phyloP scores from a whole-genome alignment of 345 rosid species.

The Moricandia arvensis region DNA sequence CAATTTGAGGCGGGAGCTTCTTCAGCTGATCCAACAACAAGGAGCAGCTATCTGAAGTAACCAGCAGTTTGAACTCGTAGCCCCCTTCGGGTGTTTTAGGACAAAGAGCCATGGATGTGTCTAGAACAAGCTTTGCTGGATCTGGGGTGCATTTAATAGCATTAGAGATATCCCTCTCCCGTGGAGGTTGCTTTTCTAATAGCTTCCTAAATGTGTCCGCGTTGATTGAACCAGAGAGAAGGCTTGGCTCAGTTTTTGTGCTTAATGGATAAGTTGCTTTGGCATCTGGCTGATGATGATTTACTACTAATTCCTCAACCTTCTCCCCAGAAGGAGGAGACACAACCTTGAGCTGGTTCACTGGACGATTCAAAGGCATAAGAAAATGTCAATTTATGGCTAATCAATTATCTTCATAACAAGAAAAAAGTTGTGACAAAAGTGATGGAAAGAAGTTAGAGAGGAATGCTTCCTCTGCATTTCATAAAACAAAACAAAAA shows the following conservation, averaged over 20 bases:
- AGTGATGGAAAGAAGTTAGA: background rate
- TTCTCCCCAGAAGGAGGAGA: background rate
- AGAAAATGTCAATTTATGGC: background rate
- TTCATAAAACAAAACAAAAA: background rate
- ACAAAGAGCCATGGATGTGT: constrained; percentile 30
- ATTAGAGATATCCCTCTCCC: constrained; percentile 24
- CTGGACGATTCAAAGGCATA: constrained; percentile 10
- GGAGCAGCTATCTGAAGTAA: constrained; percentile 24
- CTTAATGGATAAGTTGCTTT: background rate
- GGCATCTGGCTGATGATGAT: constrained; percentile 6
- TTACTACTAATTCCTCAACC: background rate
- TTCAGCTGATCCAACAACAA: constrained; percentile 43
- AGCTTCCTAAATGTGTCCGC: constrained; percentile 23
- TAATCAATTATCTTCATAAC: background rate
- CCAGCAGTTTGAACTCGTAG: constrained; percentile 27
- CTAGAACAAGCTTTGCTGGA: constrained; percentile 45
- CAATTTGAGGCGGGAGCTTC: constrained; percentile 26
- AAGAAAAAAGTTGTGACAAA: background rate
- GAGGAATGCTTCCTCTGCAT: background rate
- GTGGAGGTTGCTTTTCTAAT: constrained; percentile 24
- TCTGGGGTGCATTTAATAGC: constrained; percentile 37
- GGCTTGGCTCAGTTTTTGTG: background rate
- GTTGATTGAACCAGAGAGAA: background rate
- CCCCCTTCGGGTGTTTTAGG: constrained; percentile 14
- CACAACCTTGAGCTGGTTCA: background rate